phyloP scores from a whole-genome alignment of 805 yeast genomes.

The baker's yeast (Saccharomyces cerevisiae) region DNA sequence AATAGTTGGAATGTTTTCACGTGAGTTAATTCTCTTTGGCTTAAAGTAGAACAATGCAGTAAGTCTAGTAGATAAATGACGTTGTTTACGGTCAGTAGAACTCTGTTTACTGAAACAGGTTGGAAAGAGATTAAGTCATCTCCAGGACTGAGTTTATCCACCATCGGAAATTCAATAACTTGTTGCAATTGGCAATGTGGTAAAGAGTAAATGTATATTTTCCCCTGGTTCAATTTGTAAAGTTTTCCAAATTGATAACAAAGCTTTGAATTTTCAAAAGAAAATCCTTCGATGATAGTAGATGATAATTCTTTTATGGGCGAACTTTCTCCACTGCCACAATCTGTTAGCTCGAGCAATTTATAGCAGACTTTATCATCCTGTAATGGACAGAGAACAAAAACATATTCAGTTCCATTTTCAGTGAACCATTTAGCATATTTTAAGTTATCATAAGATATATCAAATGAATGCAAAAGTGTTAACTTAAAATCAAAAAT shows the following conservation, averaged over 20 bases:
- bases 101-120: slow-evolving; percentile 26
- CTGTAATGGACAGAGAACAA: slow-evolving; percentile 17
- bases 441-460: slow-evolving; percentile 18
- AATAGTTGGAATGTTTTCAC: slow-evolving; percentile 24
- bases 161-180: slow-evolving; percentile 20
- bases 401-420: slow-evolving; percentile 10
- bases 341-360: slow-evolving; percentile 15
- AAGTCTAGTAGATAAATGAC: slow-evolving; percentile 25
- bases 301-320: slow-evolving; percentile 22
- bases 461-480: slow-evolving; percentile 16
- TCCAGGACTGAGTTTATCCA: slow-evolving; percentile 5
- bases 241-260: slow-evolving; percentile 25
- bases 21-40: slow-evolving; percentile 21
- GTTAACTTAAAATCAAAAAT: slow-evolving; percentile 21
- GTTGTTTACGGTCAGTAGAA: slow-evolving; percentile 24
- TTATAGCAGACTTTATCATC: slow-evolving; percentile 19
- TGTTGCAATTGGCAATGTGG: slow-evolving; percentile 23
- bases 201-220: slow-evolving; percentile 16
- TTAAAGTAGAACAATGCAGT: slow-evolving; percentile 20
- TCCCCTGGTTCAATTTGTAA: slow-evolving; percentile 14
- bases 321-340: slow-evolving; percentile 3
- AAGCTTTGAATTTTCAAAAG: slow-evolving; percentile 12
- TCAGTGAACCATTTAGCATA: slow-evolving; percentile 20
- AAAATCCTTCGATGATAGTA: slow-evolving; percentile 18
- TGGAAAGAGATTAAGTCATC: slow-evolving; percentile 16